Percentiles rank a stretch among this genome's conserved stretches.
phyloP scores from a whole-genome alignment of 116 monocot genomes.

The Posidonia oceanica region DNA sequence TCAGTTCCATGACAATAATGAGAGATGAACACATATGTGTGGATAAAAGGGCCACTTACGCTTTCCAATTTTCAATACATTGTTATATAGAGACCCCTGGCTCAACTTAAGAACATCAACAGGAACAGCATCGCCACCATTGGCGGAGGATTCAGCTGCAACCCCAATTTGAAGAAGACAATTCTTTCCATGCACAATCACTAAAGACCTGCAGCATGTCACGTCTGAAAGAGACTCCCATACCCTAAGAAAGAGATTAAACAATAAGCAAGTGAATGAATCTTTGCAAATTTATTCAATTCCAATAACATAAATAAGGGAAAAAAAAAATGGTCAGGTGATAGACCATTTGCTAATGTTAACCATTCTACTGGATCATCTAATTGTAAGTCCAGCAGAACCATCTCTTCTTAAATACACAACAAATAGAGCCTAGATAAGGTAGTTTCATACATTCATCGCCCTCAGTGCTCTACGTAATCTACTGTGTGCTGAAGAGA shows the following conservation, averaged over 20 bases:
- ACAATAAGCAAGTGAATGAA: neutral
- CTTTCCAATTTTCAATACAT: constrained; percentile 49
- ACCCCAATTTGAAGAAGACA: constrained; percentile 85
- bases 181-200: constrained; percentile 38
- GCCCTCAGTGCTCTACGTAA: neutral
- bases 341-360: neutral
- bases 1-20: too few species aligned
- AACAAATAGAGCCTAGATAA: neutral
- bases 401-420: neutral
- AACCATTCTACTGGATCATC: neutral
- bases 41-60: constrained; percentile 30
- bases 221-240: constrained; percentile 70
- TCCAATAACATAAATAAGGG: neutral
- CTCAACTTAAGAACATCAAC: constrained; percentile 55
- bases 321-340: neutral
- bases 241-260: constrained; percentile 26
- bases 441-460: neutral
- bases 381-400: neutral
- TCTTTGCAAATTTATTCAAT: neutral
- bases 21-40: too few species aligned
- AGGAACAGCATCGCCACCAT: constrained; percentile 27
- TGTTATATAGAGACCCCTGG: constrained; percentile 58
- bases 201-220: constrained; percentile 85
- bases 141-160: constrained; percentile 43
- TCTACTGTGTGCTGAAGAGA: neutral